These are phyloP conservation scores for Sporothrix globosa DNA, from an alignment of 2,329 filamentous ascomycete species.

Conservation along the genomic window DNA sequence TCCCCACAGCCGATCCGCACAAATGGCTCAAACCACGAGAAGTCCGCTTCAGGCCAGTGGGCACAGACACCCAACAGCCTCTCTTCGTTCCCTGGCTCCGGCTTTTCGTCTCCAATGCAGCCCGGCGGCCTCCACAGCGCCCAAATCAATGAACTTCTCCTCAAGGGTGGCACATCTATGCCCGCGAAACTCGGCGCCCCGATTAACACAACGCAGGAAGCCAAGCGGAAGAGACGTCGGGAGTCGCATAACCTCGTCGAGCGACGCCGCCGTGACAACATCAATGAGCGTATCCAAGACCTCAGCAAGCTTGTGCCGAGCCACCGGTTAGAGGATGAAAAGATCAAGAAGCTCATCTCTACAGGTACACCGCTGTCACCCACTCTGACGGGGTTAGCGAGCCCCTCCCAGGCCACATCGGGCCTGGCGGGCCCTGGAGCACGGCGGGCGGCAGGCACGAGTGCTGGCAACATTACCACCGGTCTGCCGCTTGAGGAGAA, in stretches of 20 bases:
- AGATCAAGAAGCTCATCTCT: conserved; percentile 90
- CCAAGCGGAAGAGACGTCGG: conserved; percentile 85
- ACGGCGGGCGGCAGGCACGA: conserved; percentile 72
- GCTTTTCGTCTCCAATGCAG: conserved; percentile 80
- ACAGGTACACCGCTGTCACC: conserved; percentile 90
- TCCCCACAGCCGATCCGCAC: conserved; percentile 74
- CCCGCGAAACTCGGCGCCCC: conserved; percentile 74
- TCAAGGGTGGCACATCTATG: conserved; percentile 85
- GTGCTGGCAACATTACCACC: conserved; percentile 81
- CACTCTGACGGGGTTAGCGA: conserved; percentile 70
- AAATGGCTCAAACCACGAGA: conserved; percentile 69
- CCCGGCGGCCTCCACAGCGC: conserved; percentile 64
- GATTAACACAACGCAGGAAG: conserved; percentile 75
- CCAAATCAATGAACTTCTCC: conserved; percentile 86
- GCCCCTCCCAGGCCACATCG: conserved; percentile 78
- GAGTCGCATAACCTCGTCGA: conserved; percentile 98
- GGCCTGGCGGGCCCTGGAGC: conserved; percentile 83
- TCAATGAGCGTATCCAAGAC: conserved; percentile 98
- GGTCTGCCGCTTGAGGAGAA: conserved; percentile 94
- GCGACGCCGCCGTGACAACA: conserved; percentile 91
- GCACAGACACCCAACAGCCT: conserved; percentile 82
- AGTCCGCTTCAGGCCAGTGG: conserved; percentile 87
- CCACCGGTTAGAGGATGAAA: conserved; percentile 94
- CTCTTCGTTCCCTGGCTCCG: conserved; percentile 85
- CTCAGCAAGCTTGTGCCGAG: conserved; percentile 89